phyloP scores from a whole-genome alignment of 2,329 filamentous ascomycete species.

The Botrytis galanthina region DNA sequence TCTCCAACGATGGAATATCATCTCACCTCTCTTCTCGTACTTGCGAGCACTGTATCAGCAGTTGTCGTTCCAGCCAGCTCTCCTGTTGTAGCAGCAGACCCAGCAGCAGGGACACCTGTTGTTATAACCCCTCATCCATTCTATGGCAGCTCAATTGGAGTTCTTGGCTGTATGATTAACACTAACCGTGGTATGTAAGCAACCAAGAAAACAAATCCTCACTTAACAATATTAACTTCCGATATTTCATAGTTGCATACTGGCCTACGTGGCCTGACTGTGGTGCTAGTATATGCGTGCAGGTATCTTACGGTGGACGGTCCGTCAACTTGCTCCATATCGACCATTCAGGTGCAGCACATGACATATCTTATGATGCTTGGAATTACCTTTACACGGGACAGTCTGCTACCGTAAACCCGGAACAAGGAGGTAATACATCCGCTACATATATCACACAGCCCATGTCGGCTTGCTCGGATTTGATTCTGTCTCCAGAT shows the following conservation, averaged over 20 bases:
- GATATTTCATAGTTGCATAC: background rate
- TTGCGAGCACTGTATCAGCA: background rate
- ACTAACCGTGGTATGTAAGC: background rate
- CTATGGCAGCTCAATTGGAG: constrained; percentile 1
- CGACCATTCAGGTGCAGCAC: constrained; percentile 5
- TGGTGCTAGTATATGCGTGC: constrained; percentile 5
- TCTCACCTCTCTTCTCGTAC: background rate
- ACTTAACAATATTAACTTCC: background rate
- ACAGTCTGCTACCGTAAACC: background rate
- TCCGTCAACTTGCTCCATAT: constrained; percentile 6
- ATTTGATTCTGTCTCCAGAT: constrained; percentile 6
- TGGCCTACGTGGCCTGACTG: constrained; percentile 1
- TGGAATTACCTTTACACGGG: constrained; percentile 12
- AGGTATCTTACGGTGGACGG: background rate
- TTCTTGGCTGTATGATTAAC: constrained; percentile 13
- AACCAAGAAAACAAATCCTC: background rate
- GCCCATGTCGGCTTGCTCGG: constrained; percentile 9
- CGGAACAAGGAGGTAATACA: background rate
- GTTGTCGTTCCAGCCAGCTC: background rate
- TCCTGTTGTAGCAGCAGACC: background rate
- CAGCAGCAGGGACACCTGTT: background rate
- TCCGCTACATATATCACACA: background rate
- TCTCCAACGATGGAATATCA: background rate
- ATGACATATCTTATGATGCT: constrained; percentile 13
- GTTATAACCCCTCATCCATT: constrained; percentile 2